phyloP scores from a whole-genome alignment of 805 yeast species.

The Saccharomycopsis javanensis region DNA sequence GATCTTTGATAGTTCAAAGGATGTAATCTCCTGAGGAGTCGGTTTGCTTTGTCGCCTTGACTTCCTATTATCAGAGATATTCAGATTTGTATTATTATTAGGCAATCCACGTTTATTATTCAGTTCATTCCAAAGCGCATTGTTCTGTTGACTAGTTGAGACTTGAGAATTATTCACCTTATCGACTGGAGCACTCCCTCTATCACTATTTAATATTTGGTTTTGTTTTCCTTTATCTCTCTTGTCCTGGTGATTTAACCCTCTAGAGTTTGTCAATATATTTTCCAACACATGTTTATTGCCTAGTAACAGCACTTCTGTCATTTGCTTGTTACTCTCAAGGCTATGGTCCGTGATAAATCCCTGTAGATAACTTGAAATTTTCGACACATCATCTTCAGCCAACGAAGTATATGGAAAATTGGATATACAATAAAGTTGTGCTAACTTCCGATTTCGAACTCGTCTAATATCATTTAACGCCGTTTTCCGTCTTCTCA shows the following conservation, averaged over 20 bases:
- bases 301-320: conserved; percentile 23
- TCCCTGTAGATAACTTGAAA: conserved; percentile 33
- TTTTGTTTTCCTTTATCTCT: neutral
- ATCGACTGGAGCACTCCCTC: neutral
- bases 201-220: conserved; percentile 2
- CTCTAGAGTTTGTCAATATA: neutral
- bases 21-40: conserved; percentile 12
- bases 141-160: neutral
- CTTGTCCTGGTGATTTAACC: neutral
- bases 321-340: conserved; percentile 36
- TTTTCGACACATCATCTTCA: conserved; percentile 28
- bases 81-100: neutral
- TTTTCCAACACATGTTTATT: conserved; percentile 5
- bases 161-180: neutral
- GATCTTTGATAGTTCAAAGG: conserved; percentile 17
- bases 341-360: conserved; percentile 46
- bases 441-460: conserved; percentile 50
- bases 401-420: conserved; percentile 37
- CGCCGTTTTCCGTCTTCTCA: conserved; percentile 13
- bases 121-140: neutral
- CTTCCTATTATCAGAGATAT: neutral
- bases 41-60: conserved; percentile 11
- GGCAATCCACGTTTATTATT: neutral
- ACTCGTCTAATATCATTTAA: conserved; percentile 33
- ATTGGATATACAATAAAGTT: conserved; percentile 49